Evolutionary conservation across 2,329 filamentous ascomycete genomes (phyloP), one percentile per base, ranked within the genome.

Genomic region (Talaromyces sp.): DNA sequence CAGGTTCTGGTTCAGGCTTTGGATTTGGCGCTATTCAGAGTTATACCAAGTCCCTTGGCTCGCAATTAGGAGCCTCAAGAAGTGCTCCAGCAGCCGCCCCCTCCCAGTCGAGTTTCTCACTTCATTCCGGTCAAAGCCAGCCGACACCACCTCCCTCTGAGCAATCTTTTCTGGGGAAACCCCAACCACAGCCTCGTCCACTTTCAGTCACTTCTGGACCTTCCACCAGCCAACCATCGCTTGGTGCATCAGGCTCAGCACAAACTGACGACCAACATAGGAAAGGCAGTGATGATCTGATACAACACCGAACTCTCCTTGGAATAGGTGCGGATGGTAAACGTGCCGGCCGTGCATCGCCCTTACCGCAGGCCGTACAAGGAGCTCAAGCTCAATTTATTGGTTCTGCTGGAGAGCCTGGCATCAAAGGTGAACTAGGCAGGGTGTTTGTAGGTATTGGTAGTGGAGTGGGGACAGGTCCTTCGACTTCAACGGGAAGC

Each of bases 361-460:
- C 93, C 1, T 78, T 97, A 15, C 93, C 93, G 1, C 93, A 97
- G 72, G 92, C 93, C 21, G 92, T 97, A 0, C 92, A 97, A 69
- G 93, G 93, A 21, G 92, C 89, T 1, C 92, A 96, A 70, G 85
- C 87, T 15, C 89, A 91, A 65, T 83, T 89, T 39, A 82, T 89
- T 55, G 89, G 89, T 3, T 89, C 91, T 5, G 84, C 86, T 13
- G 89, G 87, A 15, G 91, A 96, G 70, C 89, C 91, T 10, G 89
- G 89, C 43, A 96, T 97, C 68, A 96, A 97, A 79, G 95, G 87
- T 69, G 93, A 97, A 70, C 92, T 97, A 70, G 92, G 92, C 28
- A 87, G 91, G 62, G 96, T 97, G 81, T 97, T 96, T 74, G 91
- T 90, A 17, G 93, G 93, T n/a, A 91, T 97, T 64, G 92, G 86